Evolutionary conservation across 2,329 filamentous ascomycete species (phyloP).

Genomic region (Stenocarpella maydis): DNA sequence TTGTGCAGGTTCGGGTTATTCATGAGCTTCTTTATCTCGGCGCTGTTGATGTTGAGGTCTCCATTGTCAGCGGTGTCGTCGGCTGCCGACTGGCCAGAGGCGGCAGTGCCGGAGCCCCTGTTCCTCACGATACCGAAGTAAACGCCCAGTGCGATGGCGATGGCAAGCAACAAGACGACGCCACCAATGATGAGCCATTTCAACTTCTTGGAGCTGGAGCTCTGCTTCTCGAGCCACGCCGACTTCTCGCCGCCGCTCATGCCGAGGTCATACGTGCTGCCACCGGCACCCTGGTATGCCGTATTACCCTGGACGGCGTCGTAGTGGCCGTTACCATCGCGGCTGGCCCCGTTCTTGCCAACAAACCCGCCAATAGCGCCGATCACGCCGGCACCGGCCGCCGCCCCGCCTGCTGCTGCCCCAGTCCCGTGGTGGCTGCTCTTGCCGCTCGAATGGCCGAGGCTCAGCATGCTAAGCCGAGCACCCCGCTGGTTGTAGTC

Average conservation of each 20-base stretch:
- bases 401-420: conserved; percentile 57
- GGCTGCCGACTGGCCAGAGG: conserved; percentile 56
- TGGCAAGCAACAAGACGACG: conserved; percentile 71
- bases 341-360: conserved; percentile 42
- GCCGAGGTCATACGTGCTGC: conserved; percentile 45
- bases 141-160: conserved; percentile 76
- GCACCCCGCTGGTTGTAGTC: conserved; percentile 56
- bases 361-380: conserved; percentile 51
- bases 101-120: conserved; percentile 45
- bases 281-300: conserved; percentile 43
- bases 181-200: conserved; percentile 73
- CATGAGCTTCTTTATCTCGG: conserved; percentile 82
- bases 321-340: conserved; percentile 59
- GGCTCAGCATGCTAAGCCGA: conserved; percentile 68
- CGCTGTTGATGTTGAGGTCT: conserved; percentile 76
- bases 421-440: conserved; percentile 46
- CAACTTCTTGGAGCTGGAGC: conserved; percentile 68
- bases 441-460: conserved; percentile 56
- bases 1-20: conserved; percentile 85
- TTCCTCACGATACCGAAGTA: conserved; percentile 76
- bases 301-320: conserved; percentile 57
- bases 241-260: conserved; percentile 64
- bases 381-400: conserved; percentile 52
- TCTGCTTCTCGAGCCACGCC: conserved; percentile 69
- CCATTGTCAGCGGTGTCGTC: conserved; percentile 70